Conservation (phyloP, 352 stramenopile genomes). For the Phytophthora idaei region DNA sequence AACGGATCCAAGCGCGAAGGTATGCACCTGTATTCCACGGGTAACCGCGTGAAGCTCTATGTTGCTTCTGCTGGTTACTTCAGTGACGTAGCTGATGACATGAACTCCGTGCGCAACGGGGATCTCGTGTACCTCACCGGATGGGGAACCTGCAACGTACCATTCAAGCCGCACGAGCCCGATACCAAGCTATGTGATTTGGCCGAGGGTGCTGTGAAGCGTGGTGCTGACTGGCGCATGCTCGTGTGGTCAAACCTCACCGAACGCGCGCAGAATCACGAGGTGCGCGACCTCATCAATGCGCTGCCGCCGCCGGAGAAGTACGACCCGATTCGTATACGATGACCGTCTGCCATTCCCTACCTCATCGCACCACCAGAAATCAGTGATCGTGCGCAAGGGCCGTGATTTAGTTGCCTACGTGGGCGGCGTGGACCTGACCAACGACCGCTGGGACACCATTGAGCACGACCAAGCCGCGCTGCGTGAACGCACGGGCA, state of each 20-base stretch:
- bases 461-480: constrained; percentile 49
- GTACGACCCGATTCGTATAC: constrained; percentile 49
- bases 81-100: constrained; percentile 47
- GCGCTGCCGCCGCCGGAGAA: constrained; percentile 29
- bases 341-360: constrained; percentile 61
- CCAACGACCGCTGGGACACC: constrained; percentile 61
- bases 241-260: constrained; percentile 68
- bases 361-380: constrained; percentile 72
- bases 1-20: constrained; percentile 41
- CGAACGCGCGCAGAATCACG: constrained; percentile 51
- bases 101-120: constrained; percentile 24
- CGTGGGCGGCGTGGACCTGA: constrained; percentile 58
- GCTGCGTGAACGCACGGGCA: constrained; percentile 37
- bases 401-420: constrained; percentile 42
- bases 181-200: constrained; percentile 47
- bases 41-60: constrained; percentile 58
- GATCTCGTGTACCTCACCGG: constrained; percentile 55
- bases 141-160: constrained; percentile 65
- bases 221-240: constrained; percentile 50
- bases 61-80: constrained; percentile 55
- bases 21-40: constrained; percentile 42
- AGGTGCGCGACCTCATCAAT: constrained; percentile 61
- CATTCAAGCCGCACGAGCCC: constrained; percentile 44
- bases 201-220: constrained; percentile 38
- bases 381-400: constrained; percentile 56